phyloP scores from a whole-genome alignment of 257 asterid species.

The Linaria vulgaris region DNA sequence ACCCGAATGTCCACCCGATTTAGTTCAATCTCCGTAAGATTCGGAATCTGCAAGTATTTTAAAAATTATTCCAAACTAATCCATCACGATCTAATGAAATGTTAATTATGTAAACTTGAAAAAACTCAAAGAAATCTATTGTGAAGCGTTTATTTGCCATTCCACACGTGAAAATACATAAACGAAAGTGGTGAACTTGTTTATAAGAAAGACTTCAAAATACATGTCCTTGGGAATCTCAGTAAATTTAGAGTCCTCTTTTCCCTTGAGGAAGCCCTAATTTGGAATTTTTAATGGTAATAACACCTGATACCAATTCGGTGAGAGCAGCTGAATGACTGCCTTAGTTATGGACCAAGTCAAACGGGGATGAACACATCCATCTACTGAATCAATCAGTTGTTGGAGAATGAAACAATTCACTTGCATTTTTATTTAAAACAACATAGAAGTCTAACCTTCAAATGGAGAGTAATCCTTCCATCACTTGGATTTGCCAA shows the following conservation, averaged over 20 bases:
- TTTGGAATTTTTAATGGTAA: not conserved
- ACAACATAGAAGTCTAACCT: constrained; percentile 41
- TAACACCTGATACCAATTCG: not conserved
- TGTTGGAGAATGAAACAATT: too few species aligned
- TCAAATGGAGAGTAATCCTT: constrained; percentile 77
- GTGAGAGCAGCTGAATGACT: not conserved
- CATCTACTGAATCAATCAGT: too few species aligned
- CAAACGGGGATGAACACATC: too few species aligned
- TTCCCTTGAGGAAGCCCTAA: not conserved
- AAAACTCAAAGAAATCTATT: not conserved
- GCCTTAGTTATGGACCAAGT: not conserved
- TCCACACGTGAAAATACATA: not conserved
- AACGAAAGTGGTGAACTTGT: not conserved
- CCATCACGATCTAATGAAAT: constrained; percentile 4
- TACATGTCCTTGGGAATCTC: not conserved
- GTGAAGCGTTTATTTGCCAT: not conserved
- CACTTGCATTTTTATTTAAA: not conserved
- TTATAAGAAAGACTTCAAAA: constrained; percentile 1
- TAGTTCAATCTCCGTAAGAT: constrained; percentile 83
- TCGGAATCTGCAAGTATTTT: constrained; percentile 58
- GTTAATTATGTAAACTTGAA: constrained; percentile 13
- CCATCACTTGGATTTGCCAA: constrained; percentile 90
- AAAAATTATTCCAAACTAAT: constrained; percentile 17
- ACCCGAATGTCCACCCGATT: constrained; percentile 83
- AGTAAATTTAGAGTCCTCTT: not conserved